phyloP scores from a whole-genome alignment of 768 basidiomycete genomes.

The Dioszegia crocea region DNA sequence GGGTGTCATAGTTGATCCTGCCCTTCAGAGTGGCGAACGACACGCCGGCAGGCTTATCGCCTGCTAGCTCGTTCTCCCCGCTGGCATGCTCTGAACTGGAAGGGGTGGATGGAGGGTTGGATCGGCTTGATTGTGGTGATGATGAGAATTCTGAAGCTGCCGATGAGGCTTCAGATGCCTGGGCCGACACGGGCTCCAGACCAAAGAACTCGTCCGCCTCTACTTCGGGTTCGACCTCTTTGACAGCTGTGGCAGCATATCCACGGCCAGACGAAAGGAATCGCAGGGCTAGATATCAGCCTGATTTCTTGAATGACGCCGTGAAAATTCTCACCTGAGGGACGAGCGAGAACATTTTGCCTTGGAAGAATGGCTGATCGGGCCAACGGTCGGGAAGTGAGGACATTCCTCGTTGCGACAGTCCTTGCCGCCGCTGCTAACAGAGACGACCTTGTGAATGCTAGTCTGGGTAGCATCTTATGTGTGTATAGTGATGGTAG shows the following conservation, averaged over 20 bases:
- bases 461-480: slow-evolving; percentile 4
- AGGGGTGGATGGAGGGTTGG: not conserved
- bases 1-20: slow-evolving; percentile 48
- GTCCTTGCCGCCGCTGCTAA: not conserved
- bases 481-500: not conserved
- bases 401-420: not conserved
- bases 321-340: not conserved
- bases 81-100: not conserved
- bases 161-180: not conserved
- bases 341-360: slow-evolving; percentile 2
- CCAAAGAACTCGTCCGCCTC: slow-evolving; percentile 12
- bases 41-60: not conserved
- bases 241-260: slow-evolving; percentile 8
- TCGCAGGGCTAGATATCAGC: slow-evolving; percentile 2
- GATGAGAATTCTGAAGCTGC: not conserved
- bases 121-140: not conserved
- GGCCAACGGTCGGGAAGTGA: not conserved
- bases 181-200: not conserved
- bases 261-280: not conserved
- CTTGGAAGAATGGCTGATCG: not conserved
- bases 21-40: slow-evolving; percentile 50
- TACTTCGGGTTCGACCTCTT: not conserved
- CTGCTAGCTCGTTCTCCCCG: not conserved
- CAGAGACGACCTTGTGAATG: not conserved
- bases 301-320: not conserved